A percentile compares a stretch with the other conserved stretches of the same genome.
These are phyloP conservation scores for Syzygium aromaticum DNA, from an alignment of 345 rosid genomes.

Conservation along the genomic window DNA sequence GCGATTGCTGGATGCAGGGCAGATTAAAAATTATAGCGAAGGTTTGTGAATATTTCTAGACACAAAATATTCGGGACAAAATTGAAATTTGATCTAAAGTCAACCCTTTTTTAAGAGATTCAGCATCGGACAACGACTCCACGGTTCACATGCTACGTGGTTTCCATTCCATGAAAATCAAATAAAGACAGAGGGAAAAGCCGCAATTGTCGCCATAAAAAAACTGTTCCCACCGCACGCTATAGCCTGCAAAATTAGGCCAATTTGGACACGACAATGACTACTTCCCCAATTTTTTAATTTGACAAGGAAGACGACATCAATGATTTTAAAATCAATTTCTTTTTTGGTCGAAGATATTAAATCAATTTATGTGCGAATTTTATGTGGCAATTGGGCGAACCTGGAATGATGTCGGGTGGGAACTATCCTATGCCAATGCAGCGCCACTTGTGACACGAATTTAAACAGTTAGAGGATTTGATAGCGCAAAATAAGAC, in stretches of 20 bases:
- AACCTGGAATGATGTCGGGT: not conserved
- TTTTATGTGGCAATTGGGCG: not conserved
- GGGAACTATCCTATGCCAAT: not conserved
- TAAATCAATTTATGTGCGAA: not conserved
- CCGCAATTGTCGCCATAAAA: not conserved
- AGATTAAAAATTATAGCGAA: not conserved
- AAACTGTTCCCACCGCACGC: not conserved
- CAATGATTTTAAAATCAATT: not conserved
- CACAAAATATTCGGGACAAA: not conserved
- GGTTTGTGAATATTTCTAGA: not conserved
- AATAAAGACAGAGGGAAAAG: not conserved
- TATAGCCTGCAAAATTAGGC: not conserved
- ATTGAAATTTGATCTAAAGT: not conserved
- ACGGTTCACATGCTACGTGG: not conserved
- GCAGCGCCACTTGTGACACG: not conserved
- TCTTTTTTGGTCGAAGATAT: no score
- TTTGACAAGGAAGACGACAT: not conserved
- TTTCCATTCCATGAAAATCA: not conserved
- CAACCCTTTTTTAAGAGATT: not conserved
- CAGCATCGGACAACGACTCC: not conserved
- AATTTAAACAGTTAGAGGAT: no score
- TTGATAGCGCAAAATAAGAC: not conserved
- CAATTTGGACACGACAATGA: not conserved
- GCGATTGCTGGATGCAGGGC: not conserved
- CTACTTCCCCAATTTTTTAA: not conserved